Evolutionary conservation across 2,329 filamentous ascomycete genomes (phyloP).

Genomic region (Aspergillus cejpii): DNA sequence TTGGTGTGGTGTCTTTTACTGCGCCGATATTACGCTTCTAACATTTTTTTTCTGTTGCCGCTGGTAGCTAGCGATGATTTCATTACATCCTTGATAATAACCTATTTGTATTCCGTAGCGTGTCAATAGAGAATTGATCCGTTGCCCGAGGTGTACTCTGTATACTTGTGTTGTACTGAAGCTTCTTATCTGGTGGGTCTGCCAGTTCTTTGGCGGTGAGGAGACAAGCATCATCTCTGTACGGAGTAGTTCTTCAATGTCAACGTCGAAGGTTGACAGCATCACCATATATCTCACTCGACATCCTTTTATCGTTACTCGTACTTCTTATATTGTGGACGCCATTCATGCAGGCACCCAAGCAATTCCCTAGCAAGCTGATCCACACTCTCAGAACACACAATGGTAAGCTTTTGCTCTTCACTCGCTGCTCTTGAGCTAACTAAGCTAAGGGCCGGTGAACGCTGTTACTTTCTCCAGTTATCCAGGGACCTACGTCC

Average conservation of each 20-base stretch:
- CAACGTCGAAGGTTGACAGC: neutral
- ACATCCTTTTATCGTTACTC: no score
- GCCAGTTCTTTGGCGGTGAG: constrained; percentile 4
- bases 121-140: constrained; percentile 37
- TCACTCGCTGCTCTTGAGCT: neutral
- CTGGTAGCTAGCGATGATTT: constrained; percentile 40
- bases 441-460: constrained; percentile 52
- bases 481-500: constrained; percentile 66
- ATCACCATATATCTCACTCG: no score
- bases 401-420: constrained; percentile 29
- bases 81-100: constrained; percentile 39
- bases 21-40: constrained; percentile 29
- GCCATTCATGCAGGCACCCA: constrained; percentile 24
- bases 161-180: neutral
- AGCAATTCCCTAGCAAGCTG: constrained; percentile 34
- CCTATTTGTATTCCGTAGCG: constrained; percentile 36
- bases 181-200: neutral
- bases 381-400: constrained; percentile 43
- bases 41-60: constrained; percentile 30
- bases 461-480: constrained; percentile 68
- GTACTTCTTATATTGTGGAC: no score
- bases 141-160: neutral
- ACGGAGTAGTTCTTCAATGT: neutral
- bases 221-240: neutral
- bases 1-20: constrained; percentile 14